Base-by-base conservation (phyloP, 2,329 filamentous ascomycete species). In the Sporothrix brunneoviolacea region DNA sequence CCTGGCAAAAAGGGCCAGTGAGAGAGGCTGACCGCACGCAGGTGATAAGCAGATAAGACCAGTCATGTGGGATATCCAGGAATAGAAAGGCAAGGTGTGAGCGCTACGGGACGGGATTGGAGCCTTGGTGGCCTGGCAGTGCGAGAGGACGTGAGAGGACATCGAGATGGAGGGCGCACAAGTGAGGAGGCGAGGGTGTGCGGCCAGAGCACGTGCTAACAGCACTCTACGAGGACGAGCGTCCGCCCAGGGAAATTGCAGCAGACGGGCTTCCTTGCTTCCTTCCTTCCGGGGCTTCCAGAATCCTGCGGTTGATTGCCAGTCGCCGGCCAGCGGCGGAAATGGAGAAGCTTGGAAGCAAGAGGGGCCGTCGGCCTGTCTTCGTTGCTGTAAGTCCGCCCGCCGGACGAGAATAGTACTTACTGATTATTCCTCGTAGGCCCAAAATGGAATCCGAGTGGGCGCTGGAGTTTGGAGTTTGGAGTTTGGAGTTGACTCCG, bases 31-130 rank as follows among this genome's bases (percentile, higher is more conserved):
- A 15, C 12, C 27, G n/a, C 24, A 42, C 22, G 33, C 50, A 48
- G 39, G 33, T 48, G 50, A 44, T 48, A 39, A 43, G 35, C 50
- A 30, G 50, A 48, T 48, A 48, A 48, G 50, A 22, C 28, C 43
- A 16, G 50, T 52, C 50, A 52, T 52, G 50, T 48, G 44, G 38
- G 22, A 38, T 22, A 30, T 32, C 32, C 43, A 36, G 33, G 37
- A 41, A 51, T 47, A 50, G 19, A 38, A 44, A 18, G 33, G 36
- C 27, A 30, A 18, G 39, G 48, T 45, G 48, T 41, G 48, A 30
- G 43, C 49, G 42, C 49, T 42, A 46, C 38, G 38, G 43, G 37
- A 28, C 43, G 37, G 33, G 36, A 51, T 51, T 51, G 42, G 49
- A 30, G 36, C 32, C 30, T 35, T 41, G 36, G 24, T 38, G 35